Evolutionary conservation across 208 protist genomes (phyloP), one percentile per base, ranked within the genome.

Genomic region (Wallacemonas sp.): DNA sequence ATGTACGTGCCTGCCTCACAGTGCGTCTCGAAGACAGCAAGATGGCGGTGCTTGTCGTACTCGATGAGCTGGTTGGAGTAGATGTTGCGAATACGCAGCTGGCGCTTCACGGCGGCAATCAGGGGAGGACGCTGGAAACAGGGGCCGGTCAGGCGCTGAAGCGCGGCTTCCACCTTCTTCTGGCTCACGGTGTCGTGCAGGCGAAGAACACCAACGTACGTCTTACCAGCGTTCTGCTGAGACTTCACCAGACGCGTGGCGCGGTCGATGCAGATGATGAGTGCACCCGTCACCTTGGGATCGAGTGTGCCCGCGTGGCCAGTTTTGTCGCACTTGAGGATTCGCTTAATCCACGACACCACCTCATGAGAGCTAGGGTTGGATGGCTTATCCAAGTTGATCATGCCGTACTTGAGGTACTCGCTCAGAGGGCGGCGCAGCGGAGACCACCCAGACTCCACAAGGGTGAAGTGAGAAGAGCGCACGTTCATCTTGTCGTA

Each of bases 1-100:
- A 99, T 99, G 79, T 99, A 99, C 4, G 99, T 99, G 68, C 99
- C 99, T 12, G 99, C 99, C 85, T 99, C 97, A 81, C 99, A 99
- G 61, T 86, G 85, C 32, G 99, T 98, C 85, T 98, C 97, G 79
- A 99, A 99, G 10, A 99, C 86, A 32, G 88, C 98, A 33, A 99
- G 80, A 45, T 99, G 81, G 45, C 95, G 85, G 59, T 99, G 95
- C 33, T 89, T 83, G 73, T 99, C 98, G 75, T 95, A 99, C 79
- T 99, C 99, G 42, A 99, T 83, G 22, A 99, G 83, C 72, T 99
- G 96, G 73, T 85, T 97, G 32, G 98, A 89, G 73, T 99, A 99
- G 79, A 99, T 99, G 54, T 98, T 99, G 45, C 99, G 87, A 36
- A 99, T 95, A 54, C 99, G 94, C 29, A 99, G 93, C 79, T 98